Conservation (phyloP, 495 filamentous ascomycete genomes). For the Penicillium herquei region DNA sequence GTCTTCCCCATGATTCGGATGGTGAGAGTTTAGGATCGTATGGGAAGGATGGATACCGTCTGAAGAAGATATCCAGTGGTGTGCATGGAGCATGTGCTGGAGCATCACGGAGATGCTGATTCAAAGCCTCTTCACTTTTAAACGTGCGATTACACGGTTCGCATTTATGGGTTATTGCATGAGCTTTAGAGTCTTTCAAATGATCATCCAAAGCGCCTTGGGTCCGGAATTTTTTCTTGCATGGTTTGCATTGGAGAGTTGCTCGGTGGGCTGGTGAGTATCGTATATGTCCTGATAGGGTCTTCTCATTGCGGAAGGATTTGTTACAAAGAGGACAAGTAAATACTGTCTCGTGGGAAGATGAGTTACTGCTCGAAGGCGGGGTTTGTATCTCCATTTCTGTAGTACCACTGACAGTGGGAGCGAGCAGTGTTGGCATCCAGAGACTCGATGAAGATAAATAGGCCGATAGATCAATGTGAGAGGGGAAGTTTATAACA, state of each 20-base stretch:
- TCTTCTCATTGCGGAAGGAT: background rate
- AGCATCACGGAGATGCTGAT: background rate
- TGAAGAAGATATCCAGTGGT: background rate
- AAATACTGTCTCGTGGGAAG: no score
- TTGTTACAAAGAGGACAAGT: background rate
- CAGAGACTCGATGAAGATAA: no score
- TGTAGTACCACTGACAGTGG: no score
- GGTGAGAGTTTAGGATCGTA: background rate
- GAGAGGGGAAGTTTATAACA: no score
- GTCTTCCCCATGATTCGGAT: background rate
- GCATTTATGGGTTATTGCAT: background rate
- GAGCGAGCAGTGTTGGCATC: no score
- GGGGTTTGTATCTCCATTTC: no score
- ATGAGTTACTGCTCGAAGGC: no score
- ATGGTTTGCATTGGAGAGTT: background rate
- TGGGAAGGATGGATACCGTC: background rate
- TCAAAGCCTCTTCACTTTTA: background rate
- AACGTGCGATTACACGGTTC: conserved; percentile 1
- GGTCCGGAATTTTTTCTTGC: background rate
- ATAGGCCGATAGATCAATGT: no score
- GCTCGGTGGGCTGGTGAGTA: background rate
- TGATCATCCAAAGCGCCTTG: background rate
- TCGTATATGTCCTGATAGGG: background rate
- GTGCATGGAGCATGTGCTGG: background rate
- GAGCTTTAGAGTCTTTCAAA: background rate